These are phyloP conservation scores for Hericium rajendrae DNA, from an alignment of 768 basidiomycete genomes.

Conservation along the genomic window DNA sequence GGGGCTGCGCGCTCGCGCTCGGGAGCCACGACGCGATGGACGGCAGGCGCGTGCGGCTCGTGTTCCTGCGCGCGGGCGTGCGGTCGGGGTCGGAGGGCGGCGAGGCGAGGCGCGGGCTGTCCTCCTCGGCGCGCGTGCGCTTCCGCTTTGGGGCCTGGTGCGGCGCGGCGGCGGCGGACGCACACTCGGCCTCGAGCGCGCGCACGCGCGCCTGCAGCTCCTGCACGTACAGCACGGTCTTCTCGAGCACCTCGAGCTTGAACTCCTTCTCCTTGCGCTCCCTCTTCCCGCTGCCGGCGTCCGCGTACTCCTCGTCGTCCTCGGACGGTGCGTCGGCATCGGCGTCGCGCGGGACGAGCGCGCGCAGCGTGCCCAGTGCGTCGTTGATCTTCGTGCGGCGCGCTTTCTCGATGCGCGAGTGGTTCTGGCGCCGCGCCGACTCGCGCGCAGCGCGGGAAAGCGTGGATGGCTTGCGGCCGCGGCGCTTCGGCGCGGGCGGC, in stretches of 20 bases:
- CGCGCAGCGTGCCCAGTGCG: slow-evolving; percentile 66
- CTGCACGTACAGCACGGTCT: slow-evolving; percentile 14
- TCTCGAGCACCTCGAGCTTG: slow-evolving; percentile 15
- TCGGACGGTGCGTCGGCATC: slow-evolving; percentile 31
- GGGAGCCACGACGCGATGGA: slow-evolving; percentile 15
- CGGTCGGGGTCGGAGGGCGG: neutral
- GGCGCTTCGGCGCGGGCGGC: slow-evolving; percentile 40
- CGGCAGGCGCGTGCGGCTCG: slow-evolving; percentile 9
- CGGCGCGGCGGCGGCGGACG: slow-evolving; percentile 1
- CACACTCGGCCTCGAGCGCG: slow-evolving; percentile 6
- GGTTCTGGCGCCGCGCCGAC: slow-evolving; percentile 84
- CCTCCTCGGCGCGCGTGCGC: neutral
- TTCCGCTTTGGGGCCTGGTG: neutral
- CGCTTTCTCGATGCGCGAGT: slow-evolving; percentile 90
- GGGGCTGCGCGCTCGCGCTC: neutral
- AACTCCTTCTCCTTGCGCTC: slow-evolving; percentile 13
- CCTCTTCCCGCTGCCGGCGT: neutral
- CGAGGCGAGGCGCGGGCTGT: neutral
- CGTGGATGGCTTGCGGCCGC: slow-evolving; percentile 62
- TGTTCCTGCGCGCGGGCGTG: neutral
- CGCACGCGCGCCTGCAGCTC: slow-evolving; percentile 13
- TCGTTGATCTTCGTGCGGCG: slow-evolving; percentile 94
- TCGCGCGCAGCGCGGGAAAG: slow-evolving; percentile 74
- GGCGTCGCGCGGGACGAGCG: slow-evolving; percentile 55
- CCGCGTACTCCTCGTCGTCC: slow-evolving; percentile 14